Evolutionary conservation across 2,329 filamentous ascomycete species (phyloP).

Genomic region (Aurifilum marmelostoma): DNA sequence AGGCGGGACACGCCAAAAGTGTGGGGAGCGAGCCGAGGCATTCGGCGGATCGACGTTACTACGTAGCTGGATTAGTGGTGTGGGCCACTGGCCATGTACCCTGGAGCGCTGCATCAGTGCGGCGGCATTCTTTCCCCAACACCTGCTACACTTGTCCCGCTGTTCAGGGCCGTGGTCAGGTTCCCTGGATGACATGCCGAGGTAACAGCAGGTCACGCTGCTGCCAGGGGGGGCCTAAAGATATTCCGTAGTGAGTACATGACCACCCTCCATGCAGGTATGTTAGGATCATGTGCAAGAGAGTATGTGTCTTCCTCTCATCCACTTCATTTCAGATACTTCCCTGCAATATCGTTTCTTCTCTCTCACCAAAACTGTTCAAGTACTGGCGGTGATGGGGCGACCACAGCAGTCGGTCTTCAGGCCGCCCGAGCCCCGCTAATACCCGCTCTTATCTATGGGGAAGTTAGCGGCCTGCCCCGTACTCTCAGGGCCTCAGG

Average conservation of each 20-base stretch:
- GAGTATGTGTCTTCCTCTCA: no score
- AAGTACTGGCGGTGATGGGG: no score
- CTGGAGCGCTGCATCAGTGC: neutral
- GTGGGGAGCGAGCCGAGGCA: constrained; percentile 27
- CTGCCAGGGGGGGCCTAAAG: neutral
- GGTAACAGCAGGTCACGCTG: neutral
- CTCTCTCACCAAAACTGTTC: neutral
- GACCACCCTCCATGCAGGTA: neutral
- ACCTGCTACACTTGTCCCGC: neutral
- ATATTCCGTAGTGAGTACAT: neutral
- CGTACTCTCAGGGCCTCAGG: neutral
- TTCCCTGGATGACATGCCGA: neutral
- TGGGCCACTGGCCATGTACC: neutral
- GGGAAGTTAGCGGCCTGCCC: neutral
- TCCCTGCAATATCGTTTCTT: neutral
- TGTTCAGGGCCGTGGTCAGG: no score
- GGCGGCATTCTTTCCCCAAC: neutral
- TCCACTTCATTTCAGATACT: neutral
- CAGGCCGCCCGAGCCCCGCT: constrained; percentile 13
- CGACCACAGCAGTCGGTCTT: neutral
- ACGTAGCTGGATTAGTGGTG: neutral
- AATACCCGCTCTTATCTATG: constrained; percentile 14
- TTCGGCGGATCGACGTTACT: neutral
- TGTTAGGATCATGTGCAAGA: no score
- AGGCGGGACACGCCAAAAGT: neutral